phyloP scores from a whole-genome alignment of 2,329 filamentous ascomycete species.

The Alternaria gaisen region DNA sequence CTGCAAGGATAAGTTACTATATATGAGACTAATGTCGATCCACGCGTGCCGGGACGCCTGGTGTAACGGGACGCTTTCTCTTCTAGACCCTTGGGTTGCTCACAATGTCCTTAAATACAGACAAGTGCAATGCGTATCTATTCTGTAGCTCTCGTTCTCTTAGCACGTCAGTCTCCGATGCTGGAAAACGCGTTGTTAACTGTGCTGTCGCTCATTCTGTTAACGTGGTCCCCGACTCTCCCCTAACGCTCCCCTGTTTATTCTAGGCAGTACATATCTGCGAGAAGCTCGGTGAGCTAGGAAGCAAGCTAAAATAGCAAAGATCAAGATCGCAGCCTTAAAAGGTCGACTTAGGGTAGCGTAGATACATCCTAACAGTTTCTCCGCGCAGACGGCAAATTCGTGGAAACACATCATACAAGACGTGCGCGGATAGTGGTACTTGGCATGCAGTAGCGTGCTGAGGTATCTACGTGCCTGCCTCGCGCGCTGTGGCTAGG shows the following conservation, averaged over 20 bases:
- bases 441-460: slow-evolving; percentile 16
- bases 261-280: background rate
- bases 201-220: background rate
- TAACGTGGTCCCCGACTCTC: slow-evolving; percentile 2
- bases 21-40: background rate
- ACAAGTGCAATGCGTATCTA: slow-evolving; percentile 7
- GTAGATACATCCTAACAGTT: slow-evolving; percentile 11
- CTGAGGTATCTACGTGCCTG: background rate
- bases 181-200: background rate
- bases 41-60: background rate
- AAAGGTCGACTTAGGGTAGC: no score
- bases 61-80: background rate
- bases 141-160: background rate
- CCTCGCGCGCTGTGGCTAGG: no score
- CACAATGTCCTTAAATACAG: background rate
- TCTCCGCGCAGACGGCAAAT: slow-evolving; percentile 16
- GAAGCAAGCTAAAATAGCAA: slow-evolving; percentile 13
- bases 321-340: slow-evolving; percentile 11
- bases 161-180: background rate
- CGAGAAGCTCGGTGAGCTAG: slow-evolving; percentile 4
- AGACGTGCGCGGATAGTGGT: slow-evolving; percentile 9
- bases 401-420: slow-evolving; percentile 12
- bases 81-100: slow-evolving; percentile 1
- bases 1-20: no score
- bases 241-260: slow-evolving; percentile 9